Evolutionary conservation across 495 filamentous ascomycete genomes (phyloP).

Genomic region (Wilcoxina mikolae): DNA sequence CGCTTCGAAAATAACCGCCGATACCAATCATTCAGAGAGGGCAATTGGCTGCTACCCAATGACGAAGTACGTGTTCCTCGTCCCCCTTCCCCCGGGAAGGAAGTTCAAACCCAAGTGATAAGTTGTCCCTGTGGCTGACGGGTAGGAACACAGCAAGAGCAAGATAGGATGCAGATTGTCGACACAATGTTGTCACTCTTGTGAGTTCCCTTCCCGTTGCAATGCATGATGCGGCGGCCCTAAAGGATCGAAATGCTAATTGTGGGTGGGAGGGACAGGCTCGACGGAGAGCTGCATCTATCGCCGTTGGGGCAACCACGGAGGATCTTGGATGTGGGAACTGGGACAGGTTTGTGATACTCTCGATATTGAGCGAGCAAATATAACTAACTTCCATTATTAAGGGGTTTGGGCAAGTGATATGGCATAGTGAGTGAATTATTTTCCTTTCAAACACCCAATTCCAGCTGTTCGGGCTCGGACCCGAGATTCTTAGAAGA

Average conservation of each 20-base stretch:
- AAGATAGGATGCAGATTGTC: constrained; percentile 25
- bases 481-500: not conserved
- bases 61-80: constrained; percentile 18
- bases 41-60: constrained; percentile 24
- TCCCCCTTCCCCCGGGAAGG: not conserved
- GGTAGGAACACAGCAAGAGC: constrained; percentile 17
- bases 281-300: constrained; percentile 22
- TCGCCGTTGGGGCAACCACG: constrained; percentile 20
- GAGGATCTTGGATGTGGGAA: constrained; percentile 24
- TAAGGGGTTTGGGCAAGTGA: constrained; percentile 26
- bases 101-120: no score
- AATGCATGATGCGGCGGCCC: not conserved
- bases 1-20: constrained; percentile 25
- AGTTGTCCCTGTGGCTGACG: not conserved
- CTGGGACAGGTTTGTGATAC: constrained; percentile 17
- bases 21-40: constrained; percentile 26
- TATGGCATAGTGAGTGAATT: constrained; percentile 22
- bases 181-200: constrained; percentile 22
- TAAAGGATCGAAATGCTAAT: constrained; percentile 1
- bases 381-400: not conserved
- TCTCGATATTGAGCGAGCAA: not conserved
- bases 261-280: constrained; percentile 4
- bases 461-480: not conserved
- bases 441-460: not conserved
- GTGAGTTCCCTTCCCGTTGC: constrained; percentile 8